phyloP scores from a whole-genome alignment of 1,284 basidiomycete species.

The Heterobasidion irregulare region DNA sequence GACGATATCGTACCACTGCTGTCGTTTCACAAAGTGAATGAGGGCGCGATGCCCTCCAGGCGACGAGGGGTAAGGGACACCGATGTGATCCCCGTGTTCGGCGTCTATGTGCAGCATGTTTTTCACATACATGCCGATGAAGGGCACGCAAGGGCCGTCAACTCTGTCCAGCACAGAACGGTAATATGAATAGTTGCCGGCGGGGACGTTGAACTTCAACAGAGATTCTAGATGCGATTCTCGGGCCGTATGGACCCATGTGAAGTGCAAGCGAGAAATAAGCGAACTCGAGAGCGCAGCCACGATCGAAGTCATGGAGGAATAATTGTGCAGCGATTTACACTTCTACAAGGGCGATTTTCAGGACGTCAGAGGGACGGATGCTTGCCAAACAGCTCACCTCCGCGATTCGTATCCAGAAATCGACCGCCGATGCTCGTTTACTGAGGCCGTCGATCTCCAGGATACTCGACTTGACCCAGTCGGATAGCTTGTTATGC shows the following conservation, averaged over 20 bases:
- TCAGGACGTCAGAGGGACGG: background rate
- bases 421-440: constrained; percentile 53
- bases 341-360: constrained; percentile 42
- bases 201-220: constrained; percentile 46
- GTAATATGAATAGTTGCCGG: constrained; percentile 49
- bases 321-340: constrained; percentile 53
- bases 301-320: constrained; percentile 59
- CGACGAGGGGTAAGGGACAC: constrained; percentile 13
- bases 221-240: constrained; percentile 43
- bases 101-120: constrained; percentile 51
- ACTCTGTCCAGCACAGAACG: constrained; percentile 39
- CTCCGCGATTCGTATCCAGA: constrained; percentile 73
- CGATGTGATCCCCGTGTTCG: constrained; percentile 34
- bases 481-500: constrained; percentile 51
- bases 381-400: constrained; percentile 27
- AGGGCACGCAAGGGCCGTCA: constrained; percentile 59
- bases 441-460: constrained; percentile 38
- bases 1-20: constrained; percentile 48
- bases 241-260: constrained; percentile 58
- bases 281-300: constrained; percentile 53
- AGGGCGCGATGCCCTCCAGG: constrained; percentile 18
- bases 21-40: constrained; percentile 47
- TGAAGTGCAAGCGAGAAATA: constrained; percentile 48
- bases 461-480: constrained; percentile 60
- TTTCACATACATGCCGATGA: constrained; percentile 53